phyloP scores from a whole-genome alignment of 495 filamentous ascomycete genomes.

The Melanomma pulvis-pyrius region DNA sequence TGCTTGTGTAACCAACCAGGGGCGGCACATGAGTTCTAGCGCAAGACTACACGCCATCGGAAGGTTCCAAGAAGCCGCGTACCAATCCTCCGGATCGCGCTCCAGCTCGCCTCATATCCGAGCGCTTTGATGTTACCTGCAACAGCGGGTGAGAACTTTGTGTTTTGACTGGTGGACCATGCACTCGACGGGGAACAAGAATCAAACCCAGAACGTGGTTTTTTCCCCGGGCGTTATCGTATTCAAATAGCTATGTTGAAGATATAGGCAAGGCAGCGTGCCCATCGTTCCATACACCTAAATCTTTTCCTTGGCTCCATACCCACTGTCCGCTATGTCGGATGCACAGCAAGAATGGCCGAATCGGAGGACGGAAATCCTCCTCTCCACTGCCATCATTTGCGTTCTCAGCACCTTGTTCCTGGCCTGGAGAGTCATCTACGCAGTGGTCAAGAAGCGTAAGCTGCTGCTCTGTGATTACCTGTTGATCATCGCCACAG shows the following conservation, averaged over 20 bases:
- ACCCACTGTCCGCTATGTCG: neutral
- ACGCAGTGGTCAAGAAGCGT: slow-evolving; percentile 5
- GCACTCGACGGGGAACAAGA: neutral
- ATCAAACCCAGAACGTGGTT: neutral
- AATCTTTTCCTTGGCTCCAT: neutral
- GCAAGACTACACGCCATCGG: too few relatives aligned
- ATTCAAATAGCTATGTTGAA: neutral
- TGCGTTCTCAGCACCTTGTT: slow-evolving; percentile 7
- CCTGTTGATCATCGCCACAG: slow-evolving; percentile 1
- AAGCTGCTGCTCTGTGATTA: slow-evolving; percentile 13
- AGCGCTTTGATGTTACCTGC: neutral
- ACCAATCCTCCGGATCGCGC: too few relatives aligned
- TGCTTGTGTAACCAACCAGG: too few relatives aligned
- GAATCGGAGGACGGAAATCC: slow-evolving; percentile 4
- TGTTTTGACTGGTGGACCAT: neutral
- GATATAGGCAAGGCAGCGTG: neutral
- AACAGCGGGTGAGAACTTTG: neutral
- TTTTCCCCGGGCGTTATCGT: neutral
- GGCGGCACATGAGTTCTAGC: too few relatives aligned
- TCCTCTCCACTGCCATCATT: neutral
- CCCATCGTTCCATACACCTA: neutral
- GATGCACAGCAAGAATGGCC: slow-evolving; percentile 3
- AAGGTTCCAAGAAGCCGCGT: too few relatives aligned
- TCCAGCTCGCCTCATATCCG: too few relatives aligned
- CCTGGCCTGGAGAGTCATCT: slow-evolving; percentile 12